Evolutionary conservation across 176 grass and related monocot genomes (phyloP), one percentile per base, ranked within the genome.

Genomic region (Oryza meyeriana): DNA sequence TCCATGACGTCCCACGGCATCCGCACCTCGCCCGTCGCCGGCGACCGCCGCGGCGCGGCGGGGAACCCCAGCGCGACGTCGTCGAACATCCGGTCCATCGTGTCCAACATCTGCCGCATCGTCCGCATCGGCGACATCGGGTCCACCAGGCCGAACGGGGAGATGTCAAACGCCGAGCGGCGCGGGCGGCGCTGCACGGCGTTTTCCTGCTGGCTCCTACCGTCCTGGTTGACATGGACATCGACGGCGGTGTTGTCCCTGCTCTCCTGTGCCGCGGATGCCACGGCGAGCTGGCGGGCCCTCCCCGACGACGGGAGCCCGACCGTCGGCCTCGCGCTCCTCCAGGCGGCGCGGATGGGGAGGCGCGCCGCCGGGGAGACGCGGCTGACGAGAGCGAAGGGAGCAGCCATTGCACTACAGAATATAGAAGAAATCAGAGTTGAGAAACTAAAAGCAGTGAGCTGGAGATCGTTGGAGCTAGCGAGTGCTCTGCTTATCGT

Each of bases 31-130:
- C 83, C 35, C 17, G 22, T 24, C 18, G 69, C 72, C 67, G 75
- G 68, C 0, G 81, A 80, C 12, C 83, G 63, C 59, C 85, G 66
- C 1, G 78, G 4, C 52, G 71, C 2, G 0, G 92, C 1, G 0
- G 92, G 90, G 58, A 83, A 89, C 13, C 88, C 81, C 34, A 92
- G 47, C 12, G 80, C 70, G 55, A 59, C 55, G 66, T 98, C 95
- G 69, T 91, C 95, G 79, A 93, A 95, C 8, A 98, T 57, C 18
- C 88, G 75, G 88, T 95, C 95, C 92, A 98, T 83, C 18, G 88
- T 93, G 81, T 93, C 90, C 33, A 98, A 72, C 95, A 98, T 98
- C 81, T 93, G 87, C 72, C 85, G 79, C 92, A 94, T 94, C 64
- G 92, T 94, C 31, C 90, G 64, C 95, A 95, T 90, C 3, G 92